phyloP scores from a whole-genome alignment of 306 rosid genomes.

The Alnus glutinosa region DNA sequence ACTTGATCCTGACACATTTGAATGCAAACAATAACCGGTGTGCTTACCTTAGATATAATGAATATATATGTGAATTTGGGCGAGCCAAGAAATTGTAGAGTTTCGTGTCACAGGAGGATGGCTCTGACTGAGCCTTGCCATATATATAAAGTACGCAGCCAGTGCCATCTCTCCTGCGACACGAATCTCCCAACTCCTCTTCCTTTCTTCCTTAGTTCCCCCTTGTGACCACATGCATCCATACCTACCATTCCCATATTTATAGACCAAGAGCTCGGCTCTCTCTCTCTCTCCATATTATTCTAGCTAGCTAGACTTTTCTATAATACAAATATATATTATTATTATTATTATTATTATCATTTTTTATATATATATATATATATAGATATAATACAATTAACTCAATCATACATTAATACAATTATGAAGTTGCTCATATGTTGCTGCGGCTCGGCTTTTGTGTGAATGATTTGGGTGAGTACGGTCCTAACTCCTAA shows the following conservation, averaged over 20 bases:
- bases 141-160: not conserved
- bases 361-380: too few relatives aligned
- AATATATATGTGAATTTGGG: too few relatives aligned
- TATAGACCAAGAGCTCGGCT: not conserved
- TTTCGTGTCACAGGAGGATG: slow-evolving; percentile 8
- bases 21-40: too few relatives aligned
- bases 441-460: not conserved
- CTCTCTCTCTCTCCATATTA: not conserved
- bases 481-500: not conserved
- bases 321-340: not conserved
- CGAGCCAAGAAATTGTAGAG: not conserved
- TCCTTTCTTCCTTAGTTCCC: not conserved
- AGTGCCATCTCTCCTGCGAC: slow-evolving; percentile 30
- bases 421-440: not conserved
- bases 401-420: not conserved
- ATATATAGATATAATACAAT: not conserved
- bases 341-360: too few relatives aligned
- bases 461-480: not conserved
- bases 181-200: slow-evolving; percentile 18
- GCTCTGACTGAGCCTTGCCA: not conserved
- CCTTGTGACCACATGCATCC: not conserved
- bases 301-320: too few relatives aligned
- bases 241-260: not conserved
- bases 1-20: too few relatives aligned
- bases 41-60: not conserved